Evolutionary conservation across 2,329 filamentous ascomycete genomes (phyloP).

Genomic region (Waltergamsia citrina): DNA sequence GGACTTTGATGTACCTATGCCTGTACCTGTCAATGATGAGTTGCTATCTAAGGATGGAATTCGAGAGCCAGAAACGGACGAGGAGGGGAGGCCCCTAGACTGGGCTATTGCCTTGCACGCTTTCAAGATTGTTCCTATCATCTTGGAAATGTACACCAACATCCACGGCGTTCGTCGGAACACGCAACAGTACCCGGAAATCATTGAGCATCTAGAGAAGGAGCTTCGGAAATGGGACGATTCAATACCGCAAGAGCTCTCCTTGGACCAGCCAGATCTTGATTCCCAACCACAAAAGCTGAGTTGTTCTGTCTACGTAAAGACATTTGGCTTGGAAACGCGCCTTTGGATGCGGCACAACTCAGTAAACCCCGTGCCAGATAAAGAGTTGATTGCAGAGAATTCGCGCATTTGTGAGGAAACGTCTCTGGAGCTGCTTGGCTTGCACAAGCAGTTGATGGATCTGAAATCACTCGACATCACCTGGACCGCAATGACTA

Average conservation of each 20-base stretch:
- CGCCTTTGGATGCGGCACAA: constrained; percentile 52
- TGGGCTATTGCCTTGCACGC: constrained; percentile 58
- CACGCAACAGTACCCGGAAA: constrained; percentile 51
- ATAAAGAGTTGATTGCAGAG: constrained; percentile 46
- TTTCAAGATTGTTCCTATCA: constrained; percentile 56
- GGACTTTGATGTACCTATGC: constrained; percentile 73
- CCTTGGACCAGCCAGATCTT: constrained; percentile 26
- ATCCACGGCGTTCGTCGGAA: constrained; percentile 64
- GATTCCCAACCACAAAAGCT: too few species aligned
- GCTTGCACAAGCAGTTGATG: constrained; percentile 47
- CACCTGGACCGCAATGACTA: constrained; percentile 66
- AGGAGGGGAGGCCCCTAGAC: constrained; percentile 51
- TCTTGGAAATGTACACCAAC: constrained; percentile 64
- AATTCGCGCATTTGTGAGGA: constrained; percentile 59
- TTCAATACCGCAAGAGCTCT: constrained; percentile 51
- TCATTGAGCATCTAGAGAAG: constrained; percentile 55
- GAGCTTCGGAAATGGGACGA: constrained; percentile 55
- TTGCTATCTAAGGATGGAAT: constrained; percentile 55
- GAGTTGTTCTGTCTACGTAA: constrained; percentile 44
- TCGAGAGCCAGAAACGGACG: too few species aligned
- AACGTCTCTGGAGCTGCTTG: constrained; percentile 54
- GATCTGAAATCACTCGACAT: constrained; percentile 62
- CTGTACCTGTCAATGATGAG: constrained; percentile 62
- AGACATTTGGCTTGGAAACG: constrained; percentile 46
- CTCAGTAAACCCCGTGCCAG: constrained; percentile 45